Evolutionary conservation across 306 rosid species (phyloP), one percentile per base, ranked within the genome.

Genomic region (Casuarina glauca): DNA sequence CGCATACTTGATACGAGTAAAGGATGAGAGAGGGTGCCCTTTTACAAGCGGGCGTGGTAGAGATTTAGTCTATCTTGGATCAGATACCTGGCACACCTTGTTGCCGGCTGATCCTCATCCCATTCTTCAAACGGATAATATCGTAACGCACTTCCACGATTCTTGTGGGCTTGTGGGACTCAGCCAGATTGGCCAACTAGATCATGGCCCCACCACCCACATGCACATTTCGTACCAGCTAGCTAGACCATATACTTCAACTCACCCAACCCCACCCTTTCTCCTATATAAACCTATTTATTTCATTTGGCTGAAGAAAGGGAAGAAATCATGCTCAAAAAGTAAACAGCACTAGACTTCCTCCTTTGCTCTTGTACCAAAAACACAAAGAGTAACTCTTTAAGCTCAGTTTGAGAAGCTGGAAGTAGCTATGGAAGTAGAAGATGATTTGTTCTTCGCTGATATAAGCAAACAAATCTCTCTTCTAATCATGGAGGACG

Each of bases 391-490:
- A 58, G 13, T n/a, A 3, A 6, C 52, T 41, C 50, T 49, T 66
- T 13, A 70, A 52, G 9, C 64, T 45, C 76, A 19, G 54, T 42
- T 74, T 72, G n/a, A 32, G 70, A 4, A 48, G 51, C n/a, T 89
- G 96, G 96, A 89, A 70, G 74, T 83, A 52, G 69, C 82, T n/a
- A 72, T 82, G 61, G 93, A 91, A 54, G 76, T 86, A 12, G 94
- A 91, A 80, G 93, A 91, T 85, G 97, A 93, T 80, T 79, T 80
- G 68, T 81, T 82, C 85, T 93, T 86, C 86, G 93, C 92, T 52
- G 97, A 93, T 84, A 81, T 93, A 60, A 93, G 88, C 86, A 91
- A 85, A 81, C 98, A 93, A 74, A 87, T 93, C 48, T 88, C 92
- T 69, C 92, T 88, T 55, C 83, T 91, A 4, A 92, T 93, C 74